phyloP scores from a whole-genome alignment of 768 basidiomycete genomes.

The Mycena galopus region DNA sequence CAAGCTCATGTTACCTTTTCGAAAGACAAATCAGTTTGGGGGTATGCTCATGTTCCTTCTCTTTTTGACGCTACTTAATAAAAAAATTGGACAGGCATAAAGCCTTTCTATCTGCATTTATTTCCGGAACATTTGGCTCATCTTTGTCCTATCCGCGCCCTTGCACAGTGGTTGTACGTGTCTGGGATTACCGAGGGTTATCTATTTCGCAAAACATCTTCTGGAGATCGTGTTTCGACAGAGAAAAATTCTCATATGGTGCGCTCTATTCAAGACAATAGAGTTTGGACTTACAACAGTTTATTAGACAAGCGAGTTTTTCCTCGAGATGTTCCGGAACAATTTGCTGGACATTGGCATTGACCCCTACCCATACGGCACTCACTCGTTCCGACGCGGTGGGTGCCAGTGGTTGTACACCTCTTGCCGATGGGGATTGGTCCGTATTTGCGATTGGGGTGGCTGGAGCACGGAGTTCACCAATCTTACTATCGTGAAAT shows the following conservation, averaged over 20 bases:
- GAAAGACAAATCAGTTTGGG: neutral
- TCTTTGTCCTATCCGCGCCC: neutral
- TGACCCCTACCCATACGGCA: too few species aligned
- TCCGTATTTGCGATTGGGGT: constrained; percentile 58
- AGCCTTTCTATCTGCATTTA: neutral
- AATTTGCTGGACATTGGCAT: constrained; percentile 55
- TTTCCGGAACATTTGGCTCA: neutral
- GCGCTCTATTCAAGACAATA: neutral
- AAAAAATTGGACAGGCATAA: neutral
- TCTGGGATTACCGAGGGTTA: neutral
- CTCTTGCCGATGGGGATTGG: constrained; percentile 48
- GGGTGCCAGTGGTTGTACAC: constrained; percentile 56
- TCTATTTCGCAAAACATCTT: neutral
- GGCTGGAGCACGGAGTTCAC: constrained; percentile 58
- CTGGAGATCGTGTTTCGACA: neutral
- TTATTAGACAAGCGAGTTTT: constrained; percentile 49
- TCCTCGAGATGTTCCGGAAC: constrained; percentile 53
- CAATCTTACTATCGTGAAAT: constrained; percentile 55
- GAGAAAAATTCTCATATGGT: constrained; percentile 40
- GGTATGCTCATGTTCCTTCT: neutral
- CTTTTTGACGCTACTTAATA: neutral
- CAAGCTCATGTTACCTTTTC: constrained; percentile 7
- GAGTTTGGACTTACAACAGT: neutral
- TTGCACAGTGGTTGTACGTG: neutral
- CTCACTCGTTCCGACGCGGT: too few species aligned